Percentiles rank a stretch among this genome's conserved stretches.
phyloP scores from a whole-genome alignment of 768 basidiomycete species.

The Amanita pallidorosea region DNA sequence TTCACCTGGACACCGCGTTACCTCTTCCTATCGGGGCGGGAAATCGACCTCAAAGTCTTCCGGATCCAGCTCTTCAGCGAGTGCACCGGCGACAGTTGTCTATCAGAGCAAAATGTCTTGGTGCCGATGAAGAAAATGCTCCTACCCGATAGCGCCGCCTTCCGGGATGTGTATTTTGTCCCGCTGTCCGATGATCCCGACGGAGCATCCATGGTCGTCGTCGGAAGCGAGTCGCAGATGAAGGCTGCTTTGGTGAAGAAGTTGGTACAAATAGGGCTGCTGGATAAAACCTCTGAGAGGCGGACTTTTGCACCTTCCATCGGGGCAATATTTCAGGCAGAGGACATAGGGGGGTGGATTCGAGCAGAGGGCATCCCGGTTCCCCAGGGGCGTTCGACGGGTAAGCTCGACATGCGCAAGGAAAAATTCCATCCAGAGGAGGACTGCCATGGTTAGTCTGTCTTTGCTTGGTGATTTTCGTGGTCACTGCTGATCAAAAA shows the following conservation, averaged over 20 bases:
- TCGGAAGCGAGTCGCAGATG: slow-evolving; percentile 9
- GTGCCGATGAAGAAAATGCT: slow-evolving; percentile 11
- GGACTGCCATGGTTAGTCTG: slow-evolving; percentile 14
- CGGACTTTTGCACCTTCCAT: not conserved
- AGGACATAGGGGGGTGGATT: slow-evolving; percentile 15
- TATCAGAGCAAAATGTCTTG: slow-evolving; percentile 4
- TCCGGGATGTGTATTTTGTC: slow-evolving; percentile 14
- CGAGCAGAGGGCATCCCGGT: slow-evolving; percentile 2
- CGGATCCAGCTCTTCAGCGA: slow-evolving; percentile 14
- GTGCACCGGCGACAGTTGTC: not conserved
- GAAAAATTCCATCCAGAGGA: slow-evolving; percentile 17
- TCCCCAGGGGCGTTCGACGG: slow-evolving; percentile 12
- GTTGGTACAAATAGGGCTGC: not conserved
- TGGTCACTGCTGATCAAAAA: not conserved
- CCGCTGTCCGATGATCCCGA: slow-evolving; percentile 4
- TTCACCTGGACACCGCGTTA: slow-evolving; percentile 16
- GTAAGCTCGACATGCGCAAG: slow-evolving; percentile 12
- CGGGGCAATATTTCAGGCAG: slow-evolving; percentile 6
- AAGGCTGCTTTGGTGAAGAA: not conserved
- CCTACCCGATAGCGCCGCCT: slow-evolving; percentile 12
- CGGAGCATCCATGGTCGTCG: slow-evolving; percentile 4
- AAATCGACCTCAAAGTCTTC: slow-evolving; percentile 9
- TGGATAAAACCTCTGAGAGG: slow-evolving; percentile 1
- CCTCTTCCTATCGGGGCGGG: slow-evolving; percentile 14
- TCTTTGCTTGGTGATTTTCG: not conserved